phyloP scores from a whole-genome alignment of 148 eudicot species.

The Chenopodium album region DNA sequence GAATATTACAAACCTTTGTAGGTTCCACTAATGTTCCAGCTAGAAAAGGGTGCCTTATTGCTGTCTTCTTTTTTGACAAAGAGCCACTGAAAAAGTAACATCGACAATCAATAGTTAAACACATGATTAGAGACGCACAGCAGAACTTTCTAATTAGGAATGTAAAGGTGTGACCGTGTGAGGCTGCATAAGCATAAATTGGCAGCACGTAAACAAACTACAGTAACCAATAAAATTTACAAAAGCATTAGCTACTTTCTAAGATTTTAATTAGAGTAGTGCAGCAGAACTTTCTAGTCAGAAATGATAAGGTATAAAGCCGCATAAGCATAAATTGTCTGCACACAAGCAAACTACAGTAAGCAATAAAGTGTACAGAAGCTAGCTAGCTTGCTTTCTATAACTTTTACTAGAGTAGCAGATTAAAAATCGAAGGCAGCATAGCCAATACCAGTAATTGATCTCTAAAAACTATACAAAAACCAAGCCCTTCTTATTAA shows the following conservation, averaged over 20 bases:
- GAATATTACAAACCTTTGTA: constrained; percentile 72
- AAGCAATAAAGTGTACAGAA: neutral
- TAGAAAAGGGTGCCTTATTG: constrained; percentile 68
- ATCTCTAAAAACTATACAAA: neutral
- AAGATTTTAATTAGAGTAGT: neutral
- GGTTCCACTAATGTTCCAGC: constrained; percentile 97
- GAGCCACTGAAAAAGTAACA: constrained; percentile 76
- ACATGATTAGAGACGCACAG: neutral
- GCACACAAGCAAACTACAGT: neutral
- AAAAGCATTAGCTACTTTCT: neutral
- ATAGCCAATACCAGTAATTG: neutral
- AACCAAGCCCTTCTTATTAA: no score
- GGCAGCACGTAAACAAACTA: neutral
- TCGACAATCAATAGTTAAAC: constrained; percentile 15
- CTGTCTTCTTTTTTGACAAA: constrained; percentile 69
- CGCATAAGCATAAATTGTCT: neutral
- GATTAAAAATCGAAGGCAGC: neutral
- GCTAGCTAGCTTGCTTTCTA: neutral
- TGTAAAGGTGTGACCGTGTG: neutral
- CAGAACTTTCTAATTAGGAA: neutral
- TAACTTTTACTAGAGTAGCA: neutral
- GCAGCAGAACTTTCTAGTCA: neutral
- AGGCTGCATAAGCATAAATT: neutral
- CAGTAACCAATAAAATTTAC: neutral
- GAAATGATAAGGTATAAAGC: neutral